Evolutionary conservation across 2,329 filamentous ascomycete species (phyloP).

Genomic region (Calonectria pauciramosa): DNA sequence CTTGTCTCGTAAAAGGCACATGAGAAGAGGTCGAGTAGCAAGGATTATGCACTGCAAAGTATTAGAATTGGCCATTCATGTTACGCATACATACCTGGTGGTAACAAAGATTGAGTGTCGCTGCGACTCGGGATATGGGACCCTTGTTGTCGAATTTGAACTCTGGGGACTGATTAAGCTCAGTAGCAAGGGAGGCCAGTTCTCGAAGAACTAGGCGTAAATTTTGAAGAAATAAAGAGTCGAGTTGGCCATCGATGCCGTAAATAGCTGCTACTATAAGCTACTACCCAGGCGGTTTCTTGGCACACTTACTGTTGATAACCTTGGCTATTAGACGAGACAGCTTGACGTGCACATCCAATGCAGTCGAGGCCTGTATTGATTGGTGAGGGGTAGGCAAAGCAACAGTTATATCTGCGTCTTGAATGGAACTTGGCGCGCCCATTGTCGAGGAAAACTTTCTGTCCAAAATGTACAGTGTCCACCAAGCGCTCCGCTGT

Average conservation of each 20-base stretch:
- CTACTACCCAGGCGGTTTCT: no score
- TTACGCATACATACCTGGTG: not conserved
- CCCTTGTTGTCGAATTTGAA: not conserved
- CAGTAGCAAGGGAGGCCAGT: not conserved
- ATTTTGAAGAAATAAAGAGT: constrained; percentile 16
- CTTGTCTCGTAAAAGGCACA: constrained; percentile 21
- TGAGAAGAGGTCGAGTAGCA: constrained; percentile 15
- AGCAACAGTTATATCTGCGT: constrained; percentile 16
- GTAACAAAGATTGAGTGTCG: constrained; percentile 26
- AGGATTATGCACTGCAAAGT: constrained; percentile 16
- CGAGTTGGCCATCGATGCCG: not conserved
- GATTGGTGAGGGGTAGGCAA: not conserved
- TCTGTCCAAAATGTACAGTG: constrained; percentile 21
- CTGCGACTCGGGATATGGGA: constrained; percentile 16
- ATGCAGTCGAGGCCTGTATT: not conserved
- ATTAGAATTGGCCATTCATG: not conserved
- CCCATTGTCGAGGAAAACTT: constrained; percentile 22
- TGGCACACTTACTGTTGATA: constrained; percentile 10
- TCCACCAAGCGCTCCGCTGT: constrained; percentile 20
- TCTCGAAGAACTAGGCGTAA: constrained; percentile 11
- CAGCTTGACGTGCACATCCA: constrained; percentile 22
- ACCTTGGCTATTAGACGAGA: constrained; percentile 20
- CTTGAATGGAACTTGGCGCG: constrained; percentile 21
- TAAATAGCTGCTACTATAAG: constrained; percentile 6
- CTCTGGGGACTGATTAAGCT: constrained; percentile 6